These are phyloP conservation scores for Setaria italica DNA, from an alignment of 202 grass and related monocot species.

Conservation along the genomic window DNA sequence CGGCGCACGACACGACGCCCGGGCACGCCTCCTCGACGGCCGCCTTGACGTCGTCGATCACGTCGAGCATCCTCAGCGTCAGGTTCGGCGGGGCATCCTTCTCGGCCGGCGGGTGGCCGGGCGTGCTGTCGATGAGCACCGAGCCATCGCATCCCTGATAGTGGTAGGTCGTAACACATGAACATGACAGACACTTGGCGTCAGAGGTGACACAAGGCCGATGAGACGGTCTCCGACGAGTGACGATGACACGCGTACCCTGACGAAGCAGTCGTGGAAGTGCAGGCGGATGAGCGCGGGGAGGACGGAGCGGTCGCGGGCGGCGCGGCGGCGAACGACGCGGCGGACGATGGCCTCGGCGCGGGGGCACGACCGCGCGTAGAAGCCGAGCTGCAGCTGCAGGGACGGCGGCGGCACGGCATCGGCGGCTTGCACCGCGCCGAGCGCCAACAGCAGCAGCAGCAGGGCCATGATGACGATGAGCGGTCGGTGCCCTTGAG, in stretches of 20 bases:
- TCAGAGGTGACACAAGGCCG: too few species aligned
- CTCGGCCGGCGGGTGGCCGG: constrained; percentile 10
- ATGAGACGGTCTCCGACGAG: too few species aligned
- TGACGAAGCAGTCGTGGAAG: constrained; percentile 95
- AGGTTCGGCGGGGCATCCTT: constrained; percentile 38
- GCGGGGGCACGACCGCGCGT: constrained; percentile 45
- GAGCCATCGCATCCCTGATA: constrained; percentile 31
- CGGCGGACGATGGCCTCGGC: constrained; percentile 44
- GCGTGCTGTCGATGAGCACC: constrained; percentile 48
- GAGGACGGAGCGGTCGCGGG: constrained; percentile 31
- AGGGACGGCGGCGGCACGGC: not conserved
- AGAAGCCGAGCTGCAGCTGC: constrained; percentile 46
- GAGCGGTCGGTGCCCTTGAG: not conserved
- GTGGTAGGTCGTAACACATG: too few species aligned
- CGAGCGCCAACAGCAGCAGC: constrained; percentile 14
- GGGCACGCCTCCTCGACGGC: constrained; percentile 35
- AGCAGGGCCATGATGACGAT: not conserved
- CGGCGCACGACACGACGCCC: constrained; percentile 49
- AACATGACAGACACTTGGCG: too few species aligned
- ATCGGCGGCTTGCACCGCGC: not conserved
- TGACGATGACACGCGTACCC: constrained; percentile 19
- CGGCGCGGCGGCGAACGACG: constrained; percentile 39
- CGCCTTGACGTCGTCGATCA: constrained; percentile 45
- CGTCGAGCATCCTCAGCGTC: constrained; percentile 48
- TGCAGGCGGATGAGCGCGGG: constrained; percentile 62